A percentile compares a stretch with the other conserved stretches of the same genome.
phyloP scores from a whole-genome alignment of 345 rosid genomes.

The Kernera saxatilis region DNA sequence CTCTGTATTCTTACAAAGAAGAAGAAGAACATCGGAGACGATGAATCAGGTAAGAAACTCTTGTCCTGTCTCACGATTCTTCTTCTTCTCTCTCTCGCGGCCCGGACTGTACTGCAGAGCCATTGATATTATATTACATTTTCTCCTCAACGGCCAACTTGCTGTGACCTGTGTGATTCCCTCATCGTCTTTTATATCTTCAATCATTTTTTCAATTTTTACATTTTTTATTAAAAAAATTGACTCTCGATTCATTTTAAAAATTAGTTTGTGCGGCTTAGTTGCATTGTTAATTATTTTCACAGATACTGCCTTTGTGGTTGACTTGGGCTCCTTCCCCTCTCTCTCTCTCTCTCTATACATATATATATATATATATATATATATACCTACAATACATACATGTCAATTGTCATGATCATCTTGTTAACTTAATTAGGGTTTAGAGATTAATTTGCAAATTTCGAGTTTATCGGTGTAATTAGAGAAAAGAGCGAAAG shows the following conservation, averaged over 20 bases:
- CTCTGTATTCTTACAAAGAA: constrained; percentile 2
- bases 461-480: background rate
- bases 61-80: background rate
- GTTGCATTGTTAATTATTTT: constrained; percentile 5
- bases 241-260: background rate
- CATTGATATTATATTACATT: background rate
- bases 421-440: constrained; percentile 22
- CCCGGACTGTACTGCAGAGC: constrained; percentile 1
- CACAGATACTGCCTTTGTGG: background rate
- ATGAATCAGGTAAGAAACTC: constrained; percentile 4
- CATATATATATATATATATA: background rate
- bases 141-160: constrained; percentile 1
- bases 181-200: background rate
- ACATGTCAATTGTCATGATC: background rate
- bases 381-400: background rate
- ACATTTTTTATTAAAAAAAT: background rate
- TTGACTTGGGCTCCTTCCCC: constrained; percentile 21
- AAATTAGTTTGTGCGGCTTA: background rate
- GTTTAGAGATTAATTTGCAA: constrained; percentile 9
- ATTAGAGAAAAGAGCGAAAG: background rate
- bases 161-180: background rate
- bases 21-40: background rate
- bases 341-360: background rate
- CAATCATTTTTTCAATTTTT: background rate
- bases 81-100: background rate